A percentile compares a stretch with the other conserved stretches of the same genome.
phyloP scores from a whole-genome alignment of 1,284 basidiomycete genomes.

The Trichosporon ovoides region DNA sequence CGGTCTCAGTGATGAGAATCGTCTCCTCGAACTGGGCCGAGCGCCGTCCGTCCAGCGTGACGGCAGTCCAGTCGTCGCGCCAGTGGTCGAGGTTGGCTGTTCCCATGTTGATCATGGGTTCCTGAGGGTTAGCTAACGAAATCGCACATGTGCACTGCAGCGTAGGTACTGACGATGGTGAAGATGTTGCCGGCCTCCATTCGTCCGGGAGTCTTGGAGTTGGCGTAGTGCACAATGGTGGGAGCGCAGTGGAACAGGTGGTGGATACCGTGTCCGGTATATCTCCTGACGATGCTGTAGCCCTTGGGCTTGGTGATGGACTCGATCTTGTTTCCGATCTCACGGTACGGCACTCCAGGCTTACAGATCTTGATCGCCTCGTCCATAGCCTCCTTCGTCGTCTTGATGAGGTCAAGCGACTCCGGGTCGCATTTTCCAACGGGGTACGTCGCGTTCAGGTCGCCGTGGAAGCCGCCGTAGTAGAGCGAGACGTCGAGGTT shows the following conservation, averaged over 20 bases:
- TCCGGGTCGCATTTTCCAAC: constrained; percentile 82
- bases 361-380: constrained; percentile 85
- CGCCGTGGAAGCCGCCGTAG: constrained; percentile 71
- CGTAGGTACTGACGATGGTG: constrained; percentile 41
- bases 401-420: constrained; percentile 70
- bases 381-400: constrained; percentile 73
- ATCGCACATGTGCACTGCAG: background rate
- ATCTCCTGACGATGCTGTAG: constrained; percentile 78
- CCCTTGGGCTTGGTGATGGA: constrained; percentile 54
- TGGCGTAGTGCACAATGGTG: constrained; percentile 50
- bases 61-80: constrained; percentile 77
- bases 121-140: constrained; percentile 48
- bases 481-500: constrained; percentile 67
- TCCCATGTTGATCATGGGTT: constrained; percentile 82
- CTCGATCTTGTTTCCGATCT: constrained; percentile 2
- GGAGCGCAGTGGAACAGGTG: constrained; percentile 54
- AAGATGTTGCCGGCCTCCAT: constrained; percentile 51
- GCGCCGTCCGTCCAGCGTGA: constrained; percentile 76
- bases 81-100: constrained; percentile 48
- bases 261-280: constrained; percentile 88
- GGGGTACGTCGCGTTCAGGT: constrained; percentile 79
- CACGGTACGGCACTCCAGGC: constrained; percentile 73
- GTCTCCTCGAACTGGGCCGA: constrained; percentile 97
- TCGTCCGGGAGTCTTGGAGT: constrained; percentile 49
- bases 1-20: constrained; percentile 80